These are phyloP conservation scores for Fraxinus baroniana DNA, from an alignment of 305 asterid genomes.

Conservation along the genomic window DNA sequence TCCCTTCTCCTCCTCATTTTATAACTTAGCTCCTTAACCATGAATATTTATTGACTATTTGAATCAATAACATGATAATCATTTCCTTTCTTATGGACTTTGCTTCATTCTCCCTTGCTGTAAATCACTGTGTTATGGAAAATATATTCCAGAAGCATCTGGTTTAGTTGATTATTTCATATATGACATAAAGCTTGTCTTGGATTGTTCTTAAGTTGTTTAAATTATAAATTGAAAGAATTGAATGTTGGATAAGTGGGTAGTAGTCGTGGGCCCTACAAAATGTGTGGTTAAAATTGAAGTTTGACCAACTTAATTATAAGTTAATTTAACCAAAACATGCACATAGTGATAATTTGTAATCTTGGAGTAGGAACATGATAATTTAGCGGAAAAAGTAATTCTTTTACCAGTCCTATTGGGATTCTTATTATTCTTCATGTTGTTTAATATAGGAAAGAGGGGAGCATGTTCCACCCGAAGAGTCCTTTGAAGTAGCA, in stretches of 20 bases:
- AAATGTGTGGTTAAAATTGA: not conserved
- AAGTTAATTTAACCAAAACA: not conserved
- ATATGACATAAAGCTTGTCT: not conserved
- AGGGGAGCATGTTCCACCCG: constrained; percentile 91
- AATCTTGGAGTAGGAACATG: not conserved
- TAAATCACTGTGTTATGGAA: not conserved
- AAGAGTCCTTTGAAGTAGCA: constrained; percentile 88
- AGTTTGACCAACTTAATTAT: not conserved
- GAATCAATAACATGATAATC: not conserved
- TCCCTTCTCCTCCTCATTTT: not conserved
- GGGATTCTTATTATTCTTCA: constrained; percentile 21
- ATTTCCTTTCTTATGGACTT: not conserved
- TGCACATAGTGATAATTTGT: not conserved
- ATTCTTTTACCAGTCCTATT: constrained; percentile 3
- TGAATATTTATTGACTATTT: not conserved
- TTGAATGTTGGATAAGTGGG: not conserved
- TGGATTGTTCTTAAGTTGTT: not conserved
- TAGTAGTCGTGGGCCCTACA: not conserved
- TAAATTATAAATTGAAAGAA: not conserved
- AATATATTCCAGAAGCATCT: not conserved
- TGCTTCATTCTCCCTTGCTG: not conserved
- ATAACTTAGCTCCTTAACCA: not conserved
- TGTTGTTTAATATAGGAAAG: constrained; percentile 67
- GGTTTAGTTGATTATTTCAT: constrained; percentile 10
- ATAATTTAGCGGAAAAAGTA: not conserved